Evolutionary conservation across 495 filamentous ascomycete species (phyloP).

Genomic region (Neurospora africana): DNA sequence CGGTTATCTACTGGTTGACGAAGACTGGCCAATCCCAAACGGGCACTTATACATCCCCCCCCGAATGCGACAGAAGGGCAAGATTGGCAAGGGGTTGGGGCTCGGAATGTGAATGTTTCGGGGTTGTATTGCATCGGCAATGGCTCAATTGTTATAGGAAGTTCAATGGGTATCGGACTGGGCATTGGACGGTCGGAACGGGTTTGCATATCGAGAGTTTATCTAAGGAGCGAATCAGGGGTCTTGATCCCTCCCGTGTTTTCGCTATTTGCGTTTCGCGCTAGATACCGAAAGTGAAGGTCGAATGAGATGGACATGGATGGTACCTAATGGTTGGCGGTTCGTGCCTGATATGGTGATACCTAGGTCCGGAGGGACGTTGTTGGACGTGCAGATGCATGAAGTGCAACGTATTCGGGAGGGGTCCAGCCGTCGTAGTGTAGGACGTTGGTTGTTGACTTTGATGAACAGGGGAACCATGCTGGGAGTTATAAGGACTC

Average conservation of each 20-base stretch:
- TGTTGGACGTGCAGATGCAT: not conserved
- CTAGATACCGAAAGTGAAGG: not conserved
- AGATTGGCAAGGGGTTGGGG: not conserved
- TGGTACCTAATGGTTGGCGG: not conserved
- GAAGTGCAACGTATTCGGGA: not conserved
- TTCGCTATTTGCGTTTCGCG: not conserved
- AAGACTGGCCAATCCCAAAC: not conserved
- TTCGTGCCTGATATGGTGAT: not conserved
- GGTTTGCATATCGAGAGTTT: not conserved
- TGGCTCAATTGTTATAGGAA: constrained; percentile 2
- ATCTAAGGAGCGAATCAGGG: not conserved
- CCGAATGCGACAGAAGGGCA: not conserved
- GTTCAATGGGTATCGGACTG: not conserved
- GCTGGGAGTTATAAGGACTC: not conserved
- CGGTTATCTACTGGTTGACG: not conserved
- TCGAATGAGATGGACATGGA: not conserved
- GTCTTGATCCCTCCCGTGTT: not conserved
- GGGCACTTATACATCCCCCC: not conserved
- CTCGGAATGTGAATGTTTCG: not conserved
- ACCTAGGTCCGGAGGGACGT: not conserved
- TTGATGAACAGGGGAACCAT: not conserved
- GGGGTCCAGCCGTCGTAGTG: not conserved
- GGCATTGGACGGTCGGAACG: not conserved
- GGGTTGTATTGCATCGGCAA: constrained; percentile 10
- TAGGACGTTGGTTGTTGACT: not conserved